Conservation (phyloP, 495 filamentous ascomycete species). For the Aspergillus nidulans region DNA sequence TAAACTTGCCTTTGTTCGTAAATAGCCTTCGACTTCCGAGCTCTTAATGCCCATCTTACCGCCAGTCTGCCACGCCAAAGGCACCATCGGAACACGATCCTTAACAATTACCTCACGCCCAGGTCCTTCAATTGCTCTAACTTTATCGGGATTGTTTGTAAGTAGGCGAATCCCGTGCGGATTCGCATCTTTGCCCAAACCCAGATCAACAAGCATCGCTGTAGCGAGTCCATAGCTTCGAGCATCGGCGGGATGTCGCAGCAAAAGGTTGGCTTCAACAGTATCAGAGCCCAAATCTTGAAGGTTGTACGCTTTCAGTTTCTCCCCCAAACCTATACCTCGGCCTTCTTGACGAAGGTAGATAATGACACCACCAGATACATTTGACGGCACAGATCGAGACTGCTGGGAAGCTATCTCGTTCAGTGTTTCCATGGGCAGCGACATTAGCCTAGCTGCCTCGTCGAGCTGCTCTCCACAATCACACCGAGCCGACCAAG, state of each 20-base stretch:
- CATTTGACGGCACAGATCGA: constrained; percentile 45
- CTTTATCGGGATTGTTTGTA: constrained; percentile 99
- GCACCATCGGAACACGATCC: constrained; percentile 91
- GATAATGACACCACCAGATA: constrained; percentile 81
- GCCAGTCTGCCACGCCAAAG: constrained; percentile 84
- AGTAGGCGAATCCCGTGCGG: constrained; percentile 72
- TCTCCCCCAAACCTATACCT: constrained; percentile 90
- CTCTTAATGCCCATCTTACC: constrained; percentile 77
- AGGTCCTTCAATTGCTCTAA: constrained; percentile 88
- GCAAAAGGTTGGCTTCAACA: constrained; percentile 87
- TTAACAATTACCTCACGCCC: constrained; percentile 81
- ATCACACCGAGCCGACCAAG: constrained; percentile 95
- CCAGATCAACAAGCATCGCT: constrained; percentile 85
- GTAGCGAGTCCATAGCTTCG: constrained; percentile 92
- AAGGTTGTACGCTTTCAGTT: constrained; percentile 96
- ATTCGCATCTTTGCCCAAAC: constrained; percentile 52
- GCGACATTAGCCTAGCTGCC: constrained; percentile 87
- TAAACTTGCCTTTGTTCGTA: constrained; percentile 76
- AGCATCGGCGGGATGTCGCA: constrained; percentile 92
- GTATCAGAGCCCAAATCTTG: constrained; percentile 95
- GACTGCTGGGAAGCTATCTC: constrained; percentile 30
- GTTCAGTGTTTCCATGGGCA: constrained; percentile 47
- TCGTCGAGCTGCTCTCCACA: constrained; percentile 98
- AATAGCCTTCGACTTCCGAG: constrained; percentile 85
- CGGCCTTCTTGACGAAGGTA: constrained; percentile 95